phyloP scores from a whole-genome alignment of 495 filamentous ascomycete species.

The Xylaria longipes region DNA sequence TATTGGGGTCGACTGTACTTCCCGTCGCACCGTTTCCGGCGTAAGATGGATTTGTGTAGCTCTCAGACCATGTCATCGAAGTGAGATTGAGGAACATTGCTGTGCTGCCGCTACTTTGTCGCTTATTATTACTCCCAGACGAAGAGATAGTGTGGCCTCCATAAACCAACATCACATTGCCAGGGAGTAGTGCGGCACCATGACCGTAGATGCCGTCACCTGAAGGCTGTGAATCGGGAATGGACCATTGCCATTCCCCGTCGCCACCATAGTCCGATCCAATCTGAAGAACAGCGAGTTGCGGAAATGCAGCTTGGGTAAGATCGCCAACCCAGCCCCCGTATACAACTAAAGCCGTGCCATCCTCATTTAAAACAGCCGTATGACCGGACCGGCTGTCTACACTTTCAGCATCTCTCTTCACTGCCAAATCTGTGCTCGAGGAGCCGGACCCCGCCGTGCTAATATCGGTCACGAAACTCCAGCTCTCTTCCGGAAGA shows the following conservation, averaged over 20 bases:
- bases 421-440: slow-evolving; percentile 39
- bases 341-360: slow-evolving; percentile 72
- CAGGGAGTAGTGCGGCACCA: slow-evolving; percentile 81
- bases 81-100: slow-evolving; percentile 81
- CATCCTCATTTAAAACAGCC: slow-evolving; percentile 78
- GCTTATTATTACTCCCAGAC: slow-evolving; percentile 45
- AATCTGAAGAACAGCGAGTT: slow-evolving; percentile 76
- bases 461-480: slow-evolving; percentile 61
- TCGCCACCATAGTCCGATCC: slow-evolving; percentile 71
- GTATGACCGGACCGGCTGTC: slow-evolving; percentile 89
- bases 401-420: slow-evolving; percentile 46
- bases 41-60: slow-evolving; percentile 67
- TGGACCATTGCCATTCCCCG: slow-evolving; percentile 75
- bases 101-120: slow-evolving; percentile 44
- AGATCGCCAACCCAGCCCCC: slow-evolving; percentile 93
- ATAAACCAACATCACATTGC: slow-evolving; percentile 86
- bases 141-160: slow-evolving; percentile 77
- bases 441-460: slow-evolving; percentile 56
- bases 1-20: slow-evolving; percentile 29
- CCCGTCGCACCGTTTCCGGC: slow-evolving; percentile 7
- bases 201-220: slow-evolving; percentile 79
- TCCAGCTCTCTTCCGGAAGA: slow-evolving; percentile 85
- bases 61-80: slow-evolving; percentile 70
- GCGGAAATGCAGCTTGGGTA: slow-evolving; percentile 74
- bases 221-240: slow-evolving; percentile 61